Base-by-base conservation (phyloP, 352 stramenopile genomes). In the Phytopythium vexans region DNA sequence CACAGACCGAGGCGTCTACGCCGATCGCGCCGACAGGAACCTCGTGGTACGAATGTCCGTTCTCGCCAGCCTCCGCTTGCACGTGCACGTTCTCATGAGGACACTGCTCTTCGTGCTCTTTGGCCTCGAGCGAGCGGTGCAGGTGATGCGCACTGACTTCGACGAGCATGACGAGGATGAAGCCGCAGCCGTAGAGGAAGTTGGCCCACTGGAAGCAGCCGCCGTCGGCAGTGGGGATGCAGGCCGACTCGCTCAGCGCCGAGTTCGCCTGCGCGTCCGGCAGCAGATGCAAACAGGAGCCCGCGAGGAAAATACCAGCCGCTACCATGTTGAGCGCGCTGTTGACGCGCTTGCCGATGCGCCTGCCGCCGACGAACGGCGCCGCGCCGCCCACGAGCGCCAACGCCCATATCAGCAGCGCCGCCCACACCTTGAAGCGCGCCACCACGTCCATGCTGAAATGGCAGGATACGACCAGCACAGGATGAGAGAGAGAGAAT, bases 291-390 rank as follows among this genome's bases (percentile, higher is more conserved):
- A 94, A 69, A n/a, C 74, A 83, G 21, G 83, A 90, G 9, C 81
- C 80, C 1, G 79, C 74, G 40, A 94, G 70, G 58, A 94, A 94
- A 51, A 94, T 86, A 37, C 83, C 83, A 9, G 72, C 83, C 2
- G 83, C 82, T 50, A 87, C 66, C 81, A 90, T 91, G 61, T 94
- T 94, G 55, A 94, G 76, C 32, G 82, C 58, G 45, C 79, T 91
- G 16, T 60, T 86, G 40, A 54, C 52, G 35, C 55, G 61, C 34
- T 73, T 74, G 37, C 72, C 62, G 43, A 70, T 49, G 45, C 60
- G 60, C 27, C 66, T 65, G 37, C 60, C 65, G 45, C 64, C 73
- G 32, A 86, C 50, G 27, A 94, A 57, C 15, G 81, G 79, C 12
- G 64, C 70, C 31, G 84, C 40, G 54, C 77, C 81, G 40, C 81